phyloP scores from a whole-genome alignment of 805 yeast genomes.

The Tetrapisispora nanseiensis region DNA sequence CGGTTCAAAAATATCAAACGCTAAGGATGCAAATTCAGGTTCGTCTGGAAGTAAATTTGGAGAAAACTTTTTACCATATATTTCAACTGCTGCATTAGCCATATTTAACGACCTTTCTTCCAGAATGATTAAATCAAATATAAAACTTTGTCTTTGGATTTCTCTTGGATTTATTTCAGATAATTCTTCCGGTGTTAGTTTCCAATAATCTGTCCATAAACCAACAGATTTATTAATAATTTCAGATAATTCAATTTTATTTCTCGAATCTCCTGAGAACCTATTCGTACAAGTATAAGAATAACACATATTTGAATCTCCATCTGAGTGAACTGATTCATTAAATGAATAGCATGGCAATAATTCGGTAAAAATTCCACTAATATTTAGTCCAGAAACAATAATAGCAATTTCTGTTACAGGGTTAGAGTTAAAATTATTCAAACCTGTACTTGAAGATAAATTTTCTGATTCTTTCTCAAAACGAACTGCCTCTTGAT shows the following conservation, averaged over 20 bases:
- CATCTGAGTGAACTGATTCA: conserved; percentile 10
- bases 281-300: conserved; percentile 1
- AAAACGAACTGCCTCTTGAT: conserved; percentile 35
- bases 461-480: conserved; percentile 23
- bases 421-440: conserved; percentile 7
- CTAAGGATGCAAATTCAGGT: conserved; percentile 47
- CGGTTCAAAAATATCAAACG: conserved; percentile 47
- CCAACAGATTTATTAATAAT: conserved; percentile 30
- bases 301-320: conserved; percentile 5
- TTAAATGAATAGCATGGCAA: conserved; percentile 28
- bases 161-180: conserved; percentile 40
- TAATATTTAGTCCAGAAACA: conserved; percentile 27
- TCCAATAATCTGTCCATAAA: conserved; percentile 64
- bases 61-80: conserved; percentile 38
- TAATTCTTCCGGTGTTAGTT: conserved; percentile 44
- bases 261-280: conserved; percentile 7
- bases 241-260: conserved; percentile 27
- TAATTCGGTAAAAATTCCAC: conserved; percentile 30
- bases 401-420: conserved; percentile 27
- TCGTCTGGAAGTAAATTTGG: conserved; percentile 40
- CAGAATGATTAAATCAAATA: conserved; percentile 62
- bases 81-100: conserved; percentile 53
- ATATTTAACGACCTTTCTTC: conserved; percentile 64
- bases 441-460: conserved; percentile 11
- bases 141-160: conserved; percentile 59